phyloP scores from a whole-genome alignment of 23 red algal species.

The Gracilaria gracilis region DNA sequence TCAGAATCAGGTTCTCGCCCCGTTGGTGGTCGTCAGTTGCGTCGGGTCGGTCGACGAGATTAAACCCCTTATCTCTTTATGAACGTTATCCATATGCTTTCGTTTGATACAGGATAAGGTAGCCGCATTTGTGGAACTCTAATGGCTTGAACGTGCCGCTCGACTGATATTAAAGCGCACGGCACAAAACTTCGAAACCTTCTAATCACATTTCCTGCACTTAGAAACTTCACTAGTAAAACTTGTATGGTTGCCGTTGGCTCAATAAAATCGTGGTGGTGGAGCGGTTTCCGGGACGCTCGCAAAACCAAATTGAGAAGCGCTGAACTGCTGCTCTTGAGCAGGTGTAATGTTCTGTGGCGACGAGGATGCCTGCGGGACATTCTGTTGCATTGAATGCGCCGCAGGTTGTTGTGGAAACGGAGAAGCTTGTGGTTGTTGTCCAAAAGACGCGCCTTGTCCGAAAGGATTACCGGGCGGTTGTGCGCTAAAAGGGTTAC shows the following conservation, averaged over 20 bases:
- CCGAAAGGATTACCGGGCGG: slow-evolving; percentile 33
- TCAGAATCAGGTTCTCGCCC: slow-evolving; percentile 34
- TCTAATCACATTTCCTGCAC: background rate
- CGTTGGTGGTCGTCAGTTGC: slow-evolving; percentile 32
- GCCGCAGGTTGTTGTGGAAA: background rate
- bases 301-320: slow-evolving; percentile 60
- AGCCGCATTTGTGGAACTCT: background rate
- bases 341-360: slow-evolving; percentile 32
- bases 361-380: background rate
- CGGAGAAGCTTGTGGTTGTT: slow-evolving; percentile 22
- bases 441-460: slow-evolving; percentile 13
- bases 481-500: slow-evolving; percentile 8
- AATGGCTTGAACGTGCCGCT: background rate
- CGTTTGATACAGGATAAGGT: background rate
- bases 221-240: background rate
- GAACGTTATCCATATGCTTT: background rate
- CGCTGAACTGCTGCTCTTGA: slow-evolving; percentile 55
- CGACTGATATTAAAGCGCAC: background rate
- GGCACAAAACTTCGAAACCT: background rate
- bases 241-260: background rate
- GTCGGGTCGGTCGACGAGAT: slow-evolving; percentile 57
- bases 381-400: slow-evolving; percentile 3
- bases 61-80: slow-evolving; percentile 9
- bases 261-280: slow-evolving; percentile 59
- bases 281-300: slow-evolving; percentile 69